These are phyloP conservation scores for Kazachstania bromeliacearum DNA, from an alignment of 805 yeast genomes.

Conservation along the genomic window DNA sequence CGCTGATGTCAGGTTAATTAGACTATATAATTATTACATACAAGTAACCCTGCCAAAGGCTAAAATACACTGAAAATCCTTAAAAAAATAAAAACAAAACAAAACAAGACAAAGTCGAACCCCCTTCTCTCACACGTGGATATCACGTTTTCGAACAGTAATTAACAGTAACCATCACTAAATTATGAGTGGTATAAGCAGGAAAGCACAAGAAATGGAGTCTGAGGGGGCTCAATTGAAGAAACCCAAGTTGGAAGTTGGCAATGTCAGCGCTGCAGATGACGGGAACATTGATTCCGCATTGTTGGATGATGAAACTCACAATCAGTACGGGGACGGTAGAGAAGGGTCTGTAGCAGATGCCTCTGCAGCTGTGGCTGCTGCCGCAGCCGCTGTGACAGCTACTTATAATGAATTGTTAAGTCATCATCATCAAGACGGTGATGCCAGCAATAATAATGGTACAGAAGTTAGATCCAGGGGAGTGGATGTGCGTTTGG, in stretches of 20 bases:
- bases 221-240: constrained; percentile 2
- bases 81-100: constrained; percentile 1
- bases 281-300: constrained; percentile 27
- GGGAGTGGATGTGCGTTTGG: no score
- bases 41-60: not conserved
- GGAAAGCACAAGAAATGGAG: not conserved
- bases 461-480: constrained; percentile 3
- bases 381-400: constrained; percentile 4
- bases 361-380: constrained; percentile 4
- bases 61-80: not conserved
- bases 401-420: constrained; percentile 1
- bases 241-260: constrained; percentile 3
- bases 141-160: constrained; percentile 21
- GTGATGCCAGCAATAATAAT: constrained; percentile 3
- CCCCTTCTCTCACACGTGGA: constrained; percentile 21
- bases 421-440: constrained; percentile 1
- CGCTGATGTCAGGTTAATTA: constrained; percentile 9
- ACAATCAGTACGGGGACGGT: not conserved
- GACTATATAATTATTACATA: not conserved
- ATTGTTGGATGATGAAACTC: constrained; percentile 12
- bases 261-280: constrained; percentile 8
- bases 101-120: not conserved
- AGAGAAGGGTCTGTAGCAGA: constrained; percentile 2
- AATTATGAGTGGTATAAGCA: not conserved
- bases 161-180: not conserved